Evolutionary conservation across 257 asterid genomes (phyloP).

Genomic region (Nicotiana sylvestris): DNA sequence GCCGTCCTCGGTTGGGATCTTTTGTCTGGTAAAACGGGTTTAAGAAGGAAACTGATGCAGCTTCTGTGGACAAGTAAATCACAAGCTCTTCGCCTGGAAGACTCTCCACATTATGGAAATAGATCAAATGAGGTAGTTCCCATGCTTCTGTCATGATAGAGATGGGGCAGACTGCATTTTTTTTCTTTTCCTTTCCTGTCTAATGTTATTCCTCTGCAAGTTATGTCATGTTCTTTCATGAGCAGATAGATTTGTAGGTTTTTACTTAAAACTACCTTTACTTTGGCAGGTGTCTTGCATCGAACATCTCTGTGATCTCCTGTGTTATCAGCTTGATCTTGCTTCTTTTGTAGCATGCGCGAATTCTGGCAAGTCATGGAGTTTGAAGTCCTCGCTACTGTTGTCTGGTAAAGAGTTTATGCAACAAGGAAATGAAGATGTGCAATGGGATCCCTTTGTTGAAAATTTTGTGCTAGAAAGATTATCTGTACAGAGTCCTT

Average conservation of each 20-base stretch:
- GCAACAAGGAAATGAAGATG: slow-evolving; percentile 41
- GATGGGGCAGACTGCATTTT: slow-evolving; percentile 12
- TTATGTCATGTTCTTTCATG: background rate
- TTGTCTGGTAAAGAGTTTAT: slow-evolving; percentile 57
- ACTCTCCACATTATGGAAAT: slow-evolving; percentile 54
- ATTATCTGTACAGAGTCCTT: slow-evolving; percentile 89
- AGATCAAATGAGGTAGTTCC: slow-evolving; percentile 67
- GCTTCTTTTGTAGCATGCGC: slow-evolving; percentile 90
- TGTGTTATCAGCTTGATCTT: slow-evolving; percentile 90
- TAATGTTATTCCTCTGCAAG: background rate
- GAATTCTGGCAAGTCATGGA: slow-evolving; percentile 92
- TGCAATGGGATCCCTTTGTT: slow-evolving; percentile 81
- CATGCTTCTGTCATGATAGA: background rate
- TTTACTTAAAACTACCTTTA: slow-evolving; percentile 12
- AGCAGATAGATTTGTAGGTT: background rate
- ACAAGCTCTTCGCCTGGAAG: slow-evolving; percentile 79
- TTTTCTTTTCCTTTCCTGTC: background rate
- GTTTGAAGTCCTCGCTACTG: slow-evolving; percentile 71
- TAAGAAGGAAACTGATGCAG: slow-evolving; percentile 83
- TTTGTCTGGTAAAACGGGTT: slow-evolving; percentile 73
- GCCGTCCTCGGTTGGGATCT: slow-evolving; percentile 99
- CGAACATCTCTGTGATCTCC: slow-evolving; percentile 85
- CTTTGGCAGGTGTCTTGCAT: slow-evolving; percentile 76
- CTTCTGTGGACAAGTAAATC: slow-evolving; percentile 91
- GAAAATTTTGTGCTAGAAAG: slow-evolving; percentile 95